Conservation (phyloP, 2,329 filamentous ascomycete species). For the Aspergillus cejpii region DNA sequence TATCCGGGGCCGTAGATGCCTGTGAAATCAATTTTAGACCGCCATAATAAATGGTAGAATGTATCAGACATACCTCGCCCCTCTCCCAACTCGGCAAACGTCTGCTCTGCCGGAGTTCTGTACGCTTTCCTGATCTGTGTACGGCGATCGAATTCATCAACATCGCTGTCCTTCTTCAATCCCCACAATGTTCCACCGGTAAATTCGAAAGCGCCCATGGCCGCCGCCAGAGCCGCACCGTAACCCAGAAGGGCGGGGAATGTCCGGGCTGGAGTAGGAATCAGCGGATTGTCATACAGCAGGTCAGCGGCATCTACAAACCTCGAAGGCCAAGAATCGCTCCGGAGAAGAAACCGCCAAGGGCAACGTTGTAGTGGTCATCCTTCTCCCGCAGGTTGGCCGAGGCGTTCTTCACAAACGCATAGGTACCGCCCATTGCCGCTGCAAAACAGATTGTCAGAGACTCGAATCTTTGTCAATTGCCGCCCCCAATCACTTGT, state of each 20-base stretch:
- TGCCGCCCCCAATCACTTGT: neutral
- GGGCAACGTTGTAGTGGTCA: constrained; percentile 65
- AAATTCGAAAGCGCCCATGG: constrained; percentile 61
- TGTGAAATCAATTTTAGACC: constrained; percentile 36
- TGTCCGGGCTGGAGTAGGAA: constrained; percentile 47
- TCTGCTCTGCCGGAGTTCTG: constrained; percentile 70
- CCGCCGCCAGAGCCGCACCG: constrained; percentile 52
- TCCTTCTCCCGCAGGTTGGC: constrained; percentile 83
- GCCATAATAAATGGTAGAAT: neutral
- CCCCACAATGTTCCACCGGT: constrained; percentile 58
- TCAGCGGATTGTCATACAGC: constrained; percentile 13
- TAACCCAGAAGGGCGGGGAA: constrained; percentile 66
- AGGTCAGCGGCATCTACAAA: constrained; percentile 46
- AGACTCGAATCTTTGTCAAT: neutral
- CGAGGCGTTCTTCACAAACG: constrained; percentile 67
- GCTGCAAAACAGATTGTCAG: constrained; percentile 44
- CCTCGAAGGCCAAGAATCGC: constrained; percentile 64
- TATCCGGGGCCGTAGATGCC: constrained; percentile 77
- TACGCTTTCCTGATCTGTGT: constrained; percentile 66
- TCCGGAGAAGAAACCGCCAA: constrained; percentile 72
- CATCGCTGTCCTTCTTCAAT: constrained; percentile 48
- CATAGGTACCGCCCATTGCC: constrained; percentile 66
- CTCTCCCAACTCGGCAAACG: constrained; percentile 73
- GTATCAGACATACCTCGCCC: constrained; percentile 63
- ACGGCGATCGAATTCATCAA: constrained; percentile 70